A percentile compares a stretch with the other conserved stretches of the same genome.
phyloP scores from a whole-genome alignment of 768 basidiomycete species.

The Dentipellis sp. region DNA sequence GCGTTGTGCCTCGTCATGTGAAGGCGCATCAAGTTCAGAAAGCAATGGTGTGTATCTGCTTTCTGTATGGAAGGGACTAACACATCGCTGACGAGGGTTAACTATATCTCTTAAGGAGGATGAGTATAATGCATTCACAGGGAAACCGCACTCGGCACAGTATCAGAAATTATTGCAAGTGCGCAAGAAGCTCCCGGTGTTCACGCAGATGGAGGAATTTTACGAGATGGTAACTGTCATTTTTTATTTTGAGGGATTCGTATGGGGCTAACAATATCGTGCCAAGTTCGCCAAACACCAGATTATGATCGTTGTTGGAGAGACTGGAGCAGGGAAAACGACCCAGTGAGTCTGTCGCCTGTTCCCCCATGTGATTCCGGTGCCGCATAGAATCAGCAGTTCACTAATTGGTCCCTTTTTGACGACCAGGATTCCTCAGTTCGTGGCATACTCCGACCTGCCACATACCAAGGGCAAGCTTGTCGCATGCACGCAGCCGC shows the following conservation, averaged over 20 bases:
- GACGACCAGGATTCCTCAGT: conserved; percentile 79
- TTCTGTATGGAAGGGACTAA: too few species aligned
- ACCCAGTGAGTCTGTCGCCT: conserved; percentile 58
- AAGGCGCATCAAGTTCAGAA: conserved; percentile 14
- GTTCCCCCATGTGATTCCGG: neutral
- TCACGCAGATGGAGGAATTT: conserved; percentile 88
- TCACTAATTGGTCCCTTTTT: neutral
- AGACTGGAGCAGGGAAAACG: conserved; percentile 94
- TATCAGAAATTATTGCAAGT: conserved; percentile 82
- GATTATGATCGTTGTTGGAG: conserved; percentile 86
- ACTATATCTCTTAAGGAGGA: conserved; percentile 43
- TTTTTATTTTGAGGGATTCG: conserved; percentile 16
- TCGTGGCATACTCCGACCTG: conserved; percentile 88
- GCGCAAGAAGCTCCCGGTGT: conserved; percentile 88
- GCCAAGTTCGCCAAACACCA: conserved; percentile 66
- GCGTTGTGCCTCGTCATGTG: conserved; percentile 19
- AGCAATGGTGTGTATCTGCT: conserved; percentile 20
- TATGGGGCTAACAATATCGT: conserved; percentile 21
- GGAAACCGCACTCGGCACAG: conserved; percentile 59
- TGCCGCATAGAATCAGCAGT: neutral
- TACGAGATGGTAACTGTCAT: conserved; percentile 63
- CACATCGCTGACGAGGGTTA: neutral
- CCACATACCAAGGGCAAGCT: conserved; percentile 86
- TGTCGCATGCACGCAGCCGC: conserved; percentile 94
- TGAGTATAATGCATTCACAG: conserved; percentile 84